phyloP scores from a whole-genome alignment of 768 basidiomycete genomes.

The Arthromyces matolae region DNA sequence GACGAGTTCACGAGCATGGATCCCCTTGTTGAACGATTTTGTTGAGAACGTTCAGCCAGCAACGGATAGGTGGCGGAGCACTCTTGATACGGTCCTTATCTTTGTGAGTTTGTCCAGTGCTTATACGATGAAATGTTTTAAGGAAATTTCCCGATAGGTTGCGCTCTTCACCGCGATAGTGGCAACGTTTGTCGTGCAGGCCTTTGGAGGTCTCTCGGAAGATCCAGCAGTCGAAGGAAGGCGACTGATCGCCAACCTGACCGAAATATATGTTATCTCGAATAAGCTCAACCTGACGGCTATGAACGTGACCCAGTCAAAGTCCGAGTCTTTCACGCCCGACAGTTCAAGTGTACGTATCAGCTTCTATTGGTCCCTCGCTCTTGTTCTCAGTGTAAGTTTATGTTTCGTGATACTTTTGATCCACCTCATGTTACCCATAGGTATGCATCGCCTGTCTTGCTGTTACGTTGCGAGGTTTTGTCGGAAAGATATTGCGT shows the following conservation, averaged over 20 bases:
- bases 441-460: too few species aligned
- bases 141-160: constrained; percentile 8
- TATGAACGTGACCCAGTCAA: neutral
- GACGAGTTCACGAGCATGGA: constrained; percentile 14
- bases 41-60: constrained; percentile 11
- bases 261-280: constrained; percentile 5
- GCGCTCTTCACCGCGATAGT: constrained; percentile 20
- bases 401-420: too few species aligned
- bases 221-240: constrained; percentile 12
- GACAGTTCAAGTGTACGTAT: constrained; percentile 7
- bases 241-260: constrained; percentile 15
- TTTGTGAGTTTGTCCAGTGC: constrained; percentile 9
- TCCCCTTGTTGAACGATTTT: constrained; percentile 7
- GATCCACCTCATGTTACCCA: too few species aligned
- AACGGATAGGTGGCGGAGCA: constrained; percentile 14
- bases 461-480: too few species aligned
- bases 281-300: neutral
- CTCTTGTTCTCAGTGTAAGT: too few species aligned
- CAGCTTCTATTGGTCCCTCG: constrained; percentile 12
- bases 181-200: constrained; percentile 17
- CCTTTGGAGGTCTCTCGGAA: constrained; percentile 7
- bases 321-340: constrained; percentile 6
- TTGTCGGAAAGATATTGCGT: too few species aligned
- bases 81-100: constrained; percentile 14
- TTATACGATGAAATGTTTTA: too few species aligned